These are phyloP conservation scores for Hondaea fermentalgiana DNA, from an alignment of 108 stramenopile species.

Conservation along the genomic window DNA sequence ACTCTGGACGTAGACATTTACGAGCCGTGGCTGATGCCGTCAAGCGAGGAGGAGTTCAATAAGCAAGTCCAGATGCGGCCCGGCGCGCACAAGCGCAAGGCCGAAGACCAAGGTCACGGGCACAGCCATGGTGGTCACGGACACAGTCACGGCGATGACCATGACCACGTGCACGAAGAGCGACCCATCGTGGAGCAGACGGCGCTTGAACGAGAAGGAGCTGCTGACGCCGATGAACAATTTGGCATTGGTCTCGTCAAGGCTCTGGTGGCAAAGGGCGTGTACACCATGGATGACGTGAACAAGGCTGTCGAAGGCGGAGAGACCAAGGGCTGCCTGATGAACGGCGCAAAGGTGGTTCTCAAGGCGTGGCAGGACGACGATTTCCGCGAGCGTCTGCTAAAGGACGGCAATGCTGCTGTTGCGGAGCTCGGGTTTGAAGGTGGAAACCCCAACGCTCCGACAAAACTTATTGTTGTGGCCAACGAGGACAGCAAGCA, in stretches of 20 bases:
- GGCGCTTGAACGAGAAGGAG: not conserved
- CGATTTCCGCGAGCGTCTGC: slow-evolving; percentile 37
- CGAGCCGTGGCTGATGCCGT: not conserved
- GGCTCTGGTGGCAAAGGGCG: slow-evolving; percentile 27
- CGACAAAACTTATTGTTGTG: slow-evolving; percentile 51
- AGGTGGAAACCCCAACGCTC: slow-evolving; percentile 54
- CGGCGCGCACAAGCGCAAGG: not conserved
- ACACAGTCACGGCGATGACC: not conserved
- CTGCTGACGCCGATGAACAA: not conserved
- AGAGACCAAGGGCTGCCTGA: slow-evolving; percentile 31
- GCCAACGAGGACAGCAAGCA: slow-evolving; percentile 45
- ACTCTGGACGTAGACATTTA: slow-evolving; percentile 2
- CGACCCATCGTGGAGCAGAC: not conserved
- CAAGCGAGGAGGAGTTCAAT: not conserved
- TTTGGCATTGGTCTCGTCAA: slow-evolving; percentile 32
- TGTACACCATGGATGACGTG: slow-evolving; percentile 36
- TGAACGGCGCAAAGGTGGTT: slow-evolving; percentile 41
- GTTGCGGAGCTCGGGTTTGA: slow-evolving; percentile 48
- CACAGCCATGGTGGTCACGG: not conserved
- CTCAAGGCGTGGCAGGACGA: slow-evolving; percentile 50
- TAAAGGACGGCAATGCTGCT: slow-evolving; percentile 46
- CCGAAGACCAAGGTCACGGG: not conserved
- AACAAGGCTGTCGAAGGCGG: slow-evolving; percentile 36
- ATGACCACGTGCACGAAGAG: slow-evolving; percentile 5
- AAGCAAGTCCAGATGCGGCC: not conserved